Conservation (phyloP, 169 alveolate species). For the Plasmodium reichenowi region DNA sequence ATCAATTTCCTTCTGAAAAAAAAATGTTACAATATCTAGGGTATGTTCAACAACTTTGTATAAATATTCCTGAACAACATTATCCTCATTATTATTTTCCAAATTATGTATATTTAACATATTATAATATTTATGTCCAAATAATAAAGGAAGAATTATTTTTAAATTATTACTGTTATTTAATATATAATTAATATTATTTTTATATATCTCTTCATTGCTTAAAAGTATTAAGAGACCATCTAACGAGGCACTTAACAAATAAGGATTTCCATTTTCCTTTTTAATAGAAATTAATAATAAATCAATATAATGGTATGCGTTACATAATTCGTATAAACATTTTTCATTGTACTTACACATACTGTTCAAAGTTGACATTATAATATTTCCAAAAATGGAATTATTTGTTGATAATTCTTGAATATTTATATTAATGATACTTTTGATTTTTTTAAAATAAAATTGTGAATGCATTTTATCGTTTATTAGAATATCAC, state of each 20-base stretch:
- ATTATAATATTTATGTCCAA: conserved; percentile 75
- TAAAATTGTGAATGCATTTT: conserved; percentile 45
- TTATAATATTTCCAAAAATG: conserved; percentile 32
- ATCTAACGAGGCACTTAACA: conserved; percentile 59
- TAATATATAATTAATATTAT: conserved; percentile 63
- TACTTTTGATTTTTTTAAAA: conserved; percentile 54
- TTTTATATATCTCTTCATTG: conserved; percentile 63
- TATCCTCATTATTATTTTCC: background rate
- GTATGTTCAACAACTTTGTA: conserved; percentile 29
- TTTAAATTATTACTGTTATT: conserved; percentile 61
- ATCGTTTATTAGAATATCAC: conserved; percentile 55
- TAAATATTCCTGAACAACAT: conserved; percentile 11
- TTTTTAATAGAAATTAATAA: conserved; percentile 52
- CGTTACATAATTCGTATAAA: conserved; percentile 49
- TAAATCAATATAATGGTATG: conserved; percentile 50
- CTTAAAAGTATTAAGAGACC: conserved; percentile 49
- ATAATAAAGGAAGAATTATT: conserved; percentile 58
- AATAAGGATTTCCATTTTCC: conserved; percentile 55
- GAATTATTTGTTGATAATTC: conserved; percentile 17
- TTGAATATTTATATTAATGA: conserved; percentile 19
- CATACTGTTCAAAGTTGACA: conserved; percentile 36
- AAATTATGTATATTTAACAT: conserved; percentile 10
- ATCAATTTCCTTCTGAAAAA: conserved; percentile 33
- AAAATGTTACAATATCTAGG: conserved; percentile 42
- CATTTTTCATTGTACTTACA: conserved; percentile 22